Evolutionary conservation across 1,284 basidiomycete genomes (phyloP).

Genomic region (Microbotryum scabiosae): DNA sequence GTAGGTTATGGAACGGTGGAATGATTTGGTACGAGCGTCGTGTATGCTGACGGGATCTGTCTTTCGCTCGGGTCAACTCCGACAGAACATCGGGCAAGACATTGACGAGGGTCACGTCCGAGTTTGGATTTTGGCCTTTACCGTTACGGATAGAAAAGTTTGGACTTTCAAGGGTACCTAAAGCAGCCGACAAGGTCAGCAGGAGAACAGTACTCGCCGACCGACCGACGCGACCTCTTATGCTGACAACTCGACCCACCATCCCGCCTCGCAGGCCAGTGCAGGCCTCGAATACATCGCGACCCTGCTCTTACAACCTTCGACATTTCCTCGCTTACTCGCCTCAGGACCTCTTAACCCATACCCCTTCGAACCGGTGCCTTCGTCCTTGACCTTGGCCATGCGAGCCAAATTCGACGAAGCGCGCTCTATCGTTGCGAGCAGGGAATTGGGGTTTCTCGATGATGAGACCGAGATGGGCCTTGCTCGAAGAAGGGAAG

Average conservation of each 20-base stretch:
- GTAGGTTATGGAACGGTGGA: slow-evolving; percentile 5
- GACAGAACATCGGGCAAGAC: slow-evolving; percentile 18
- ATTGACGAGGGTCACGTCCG: slow-evolving; percentile 25
- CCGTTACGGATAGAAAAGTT: slow-evolving; percentile 22
- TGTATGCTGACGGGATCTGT: neutral
- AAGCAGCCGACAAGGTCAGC: slow-evolving; percentile 20
- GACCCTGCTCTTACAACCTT: slow-evolving; percentile 21
- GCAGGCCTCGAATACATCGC: slow-evolving; percentile 21
- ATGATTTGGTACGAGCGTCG: neutral
- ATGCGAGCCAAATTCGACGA: slow-evolving; percentile 25
- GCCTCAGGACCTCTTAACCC: slow-evolving; percentile 21
- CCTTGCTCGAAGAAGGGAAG: neutral
- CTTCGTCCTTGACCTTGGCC: slow-evolving; percentile 17
- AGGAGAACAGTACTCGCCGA: neutral
- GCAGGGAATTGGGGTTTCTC: neutral
- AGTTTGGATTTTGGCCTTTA: slow-evolving; percentile 29
- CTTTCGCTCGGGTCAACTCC: neutral
- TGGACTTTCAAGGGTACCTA: slow-evolving; percentile 15
- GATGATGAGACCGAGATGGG: neutral
- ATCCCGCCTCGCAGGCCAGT: slow-evolving; percentile 10
- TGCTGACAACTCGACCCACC: neutral
- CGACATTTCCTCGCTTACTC: slow-evolving; percentile 10
- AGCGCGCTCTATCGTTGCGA: slow-evolving; percentile 11
- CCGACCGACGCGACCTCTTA: neutral
- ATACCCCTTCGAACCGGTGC: slow-evolving; percentile 26